Base-by-base conservation (phyloP, 1,284 basidiomycete species). In the Tilletia horrida region DNA sequence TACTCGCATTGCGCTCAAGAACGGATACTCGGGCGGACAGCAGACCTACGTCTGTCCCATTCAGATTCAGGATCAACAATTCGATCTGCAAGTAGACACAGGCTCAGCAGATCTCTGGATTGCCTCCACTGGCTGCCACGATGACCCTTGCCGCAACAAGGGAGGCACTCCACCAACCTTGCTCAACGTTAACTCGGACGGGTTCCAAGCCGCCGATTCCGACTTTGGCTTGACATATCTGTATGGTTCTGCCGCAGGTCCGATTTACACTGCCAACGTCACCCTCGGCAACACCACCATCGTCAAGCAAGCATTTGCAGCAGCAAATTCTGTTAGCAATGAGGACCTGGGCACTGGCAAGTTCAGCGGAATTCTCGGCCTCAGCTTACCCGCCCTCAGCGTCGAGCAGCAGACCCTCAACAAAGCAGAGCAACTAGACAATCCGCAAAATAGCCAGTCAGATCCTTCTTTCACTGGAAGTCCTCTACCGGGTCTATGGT, bases 81-180 rank as follows among this genome's bases (percentile, higher is more conserved):
- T 78, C 62, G 69, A 70, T 55, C 66, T 73, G 3, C 76, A 78
- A 67, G 66, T 77, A 64, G 76, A 78, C 68, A 78, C 76, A 7
- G 75, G 75, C 65, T 73, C 71, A 61, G 67, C 69, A 23, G 76
- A 78, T 57, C 67, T 77, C 40, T 78, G 75, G 75, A 50, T 78
- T 44, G 76, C 75, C 44, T 72, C 71, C 27, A 71, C 71, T 50
- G 68, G 68, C 45, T 78, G 76, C 70, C 67, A 63, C 40, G 40
- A 69, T 47, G 70, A 68, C 48, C 67, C 71, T 16, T 78, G 76
- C 65, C 55, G 40, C 13, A 66, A 67, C 14, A 71, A 72, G 3
- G 50, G 27, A 27, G 50, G 50, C 21, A 65, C 69, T 23, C 69
- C 72, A 14, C 50, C 69, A 23, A 62, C 55, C 42, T 68, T 78